Percentiles rank a stretch among this genome's conserved stretches.
phyloP scores from a whole-genome alignment of 352 stramenopile genomes.

The Pythium coloratum region DNA sequence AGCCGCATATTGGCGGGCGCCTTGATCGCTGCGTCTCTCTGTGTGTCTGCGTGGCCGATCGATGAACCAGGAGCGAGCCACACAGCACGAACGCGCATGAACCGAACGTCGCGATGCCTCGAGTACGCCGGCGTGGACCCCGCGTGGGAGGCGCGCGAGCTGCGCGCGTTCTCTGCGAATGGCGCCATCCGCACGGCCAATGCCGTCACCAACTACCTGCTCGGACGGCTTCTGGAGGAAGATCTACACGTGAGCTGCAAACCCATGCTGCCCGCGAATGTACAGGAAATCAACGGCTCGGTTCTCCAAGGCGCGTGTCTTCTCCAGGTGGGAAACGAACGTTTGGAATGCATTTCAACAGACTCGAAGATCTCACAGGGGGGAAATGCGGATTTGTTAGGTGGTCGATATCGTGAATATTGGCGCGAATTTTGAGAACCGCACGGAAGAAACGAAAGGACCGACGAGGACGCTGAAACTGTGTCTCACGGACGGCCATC shows the following conservation, averaged over 20 bases:
- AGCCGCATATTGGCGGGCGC: background rate
- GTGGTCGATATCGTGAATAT: slow-evolving; percentile 83
- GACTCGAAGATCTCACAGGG: background rate
- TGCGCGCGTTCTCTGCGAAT: slow-evolving; percentile 20
- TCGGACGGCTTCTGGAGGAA: slow-evolving; percentile 58
- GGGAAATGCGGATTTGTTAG: slow-evolving; percentile 23
- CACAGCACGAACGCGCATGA: slow-evolving; percentile 13
- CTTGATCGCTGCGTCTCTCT: background rate
- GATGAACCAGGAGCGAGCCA: slow-evolving; percentile 7
- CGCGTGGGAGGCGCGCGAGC: slow-evolving; percentile 49
- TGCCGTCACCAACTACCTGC: slow-evolving; percentile 32
- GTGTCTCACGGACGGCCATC: slow-evolving; percentile 76
- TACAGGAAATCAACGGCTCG: slow-evolving; percentile 47
- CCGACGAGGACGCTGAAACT: slow-evolving; percentile 77
- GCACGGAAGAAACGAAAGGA: slow-evolving; percentile 62
- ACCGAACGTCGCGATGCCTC: slow-evolving; percentile 30
- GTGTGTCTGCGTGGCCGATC: background rate
- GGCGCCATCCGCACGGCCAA: slow-evolving; percentile 18
- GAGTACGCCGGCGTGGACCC: slow-evolving; percentile 60
- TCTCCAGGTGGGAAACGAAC: slow-evolving; percentile 48
- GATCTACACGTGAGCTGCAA: slow-evolving; percentile 70
- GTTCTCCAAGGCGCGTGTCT: slow-evolving; percentile 71
- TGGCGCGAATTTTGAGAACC: slow-evolving; percentile 68
- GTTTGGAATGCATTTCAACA: background rate
- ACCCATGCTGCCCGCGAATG: slow-evolving; percentile 51